A percentile compares a stretch with the other conserved stretches of the same genome.
These are phyloP conservation scores for Sporothrix schenckii DNA, from an alignment of 2,329 filamentous ascomycete genomes.

Conservation along the genomic window DNA sequence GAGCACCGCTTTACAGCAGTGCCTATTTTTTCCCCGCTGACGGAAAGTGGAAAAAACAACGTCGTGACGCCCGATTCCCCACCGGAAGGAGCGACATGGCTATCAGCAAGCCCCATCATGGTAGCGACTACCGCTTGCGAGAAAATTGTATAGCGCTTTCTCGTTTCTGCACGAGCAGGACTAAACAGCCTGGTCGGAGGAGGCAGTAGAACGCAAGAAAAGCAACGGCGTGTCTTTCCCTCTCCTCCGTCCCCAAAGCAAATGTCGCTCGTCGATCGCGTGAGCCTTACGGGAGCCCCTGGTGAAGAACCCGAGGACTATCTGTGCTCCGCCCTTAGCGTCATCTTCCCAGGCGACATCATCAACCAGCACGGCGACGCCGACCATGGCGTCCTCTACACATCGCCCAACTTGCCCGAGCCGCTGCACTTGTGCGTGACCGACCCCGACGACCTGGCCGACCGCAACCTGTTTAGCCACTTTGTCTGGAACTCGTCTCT, in stretches of 20 bases:
- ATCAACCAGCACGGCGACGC: slow-evolving; percentile 67
- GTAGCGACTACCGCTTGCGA: background rate
- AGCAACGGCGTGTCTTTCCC: too few relatives aligned
- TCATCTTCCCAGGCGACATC: slow-evolving; percentile 70
- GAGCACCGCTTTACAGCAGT: too few relatives aligned
- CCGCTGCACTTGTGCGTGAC: slow-evolving; percentile 52
- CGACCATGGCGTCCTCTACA: slow-evolving; percentile 61
- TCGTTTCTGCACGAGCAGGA: background rate
- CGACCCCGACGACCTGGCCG: slow-evolving; percentile 55
- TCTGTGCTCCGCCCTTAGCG: slow-evolving; percentile 60
- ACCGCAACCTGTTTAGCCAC: slow-evolving; percentile 67
- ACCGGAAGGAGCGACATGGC: too few relatives aligned
- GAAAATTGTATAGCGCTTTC: background rate
- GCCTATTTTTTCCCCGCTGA: too few relatives aligned
- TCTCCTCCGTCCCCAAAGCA: background rate
- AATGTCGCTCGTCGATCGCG: slow-evolving; percentile 55
- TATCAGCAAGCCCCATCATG: background rate
- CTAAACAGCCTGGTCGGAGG: background rate
- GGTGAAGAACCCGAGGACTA: slow-evolving; percentile 59
- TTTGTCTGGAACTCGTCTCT: slow-evolving; percentile 72
- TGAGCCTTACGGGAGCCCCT: slow-evolving; percentile 47
- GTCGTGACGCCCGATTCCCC: too few relatives aligned
- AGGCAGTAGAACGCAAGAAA: background rate
- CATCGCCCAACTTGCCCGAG: slow-evolving; percentile 53
- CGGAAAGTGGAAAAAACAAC: too few relatives aligned